Evolutionary conservation across 805 yeast genomes (phyloP).

Genomic region (Cyberlindnera veronae): DNA sequence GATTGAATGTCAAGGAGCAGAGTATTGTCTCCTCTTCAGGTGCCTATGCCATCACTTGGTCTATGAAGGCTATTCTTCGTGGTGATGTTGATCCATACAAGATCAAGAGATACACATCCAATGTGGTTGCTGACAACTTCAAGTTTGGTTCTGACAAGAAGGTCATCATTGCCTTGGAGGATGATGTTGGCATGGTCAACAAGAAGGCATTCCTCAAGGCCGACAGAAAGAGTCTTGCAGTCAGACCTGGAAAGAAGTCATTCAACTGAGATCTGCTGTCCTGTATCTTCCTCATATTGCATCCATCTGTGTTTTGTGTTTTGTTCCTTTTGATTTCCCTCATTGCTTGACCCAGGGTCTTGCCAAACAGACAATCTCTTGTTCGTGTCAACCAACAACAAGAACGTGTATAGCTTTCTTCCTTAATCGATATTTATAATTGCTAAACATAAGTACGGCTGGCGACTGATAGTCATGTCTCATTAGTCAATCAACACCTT

Average conservation of each 20-base stretch:
- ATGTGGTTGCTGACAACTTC: conserved; percentile 76
- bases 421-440: no score
- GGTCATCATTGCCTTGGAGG: conserved; percentile 68
- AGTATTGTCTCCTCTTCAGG: conserved; percentile 77
- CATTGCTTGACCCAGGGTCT: no score
- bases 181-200: conserved; percentile 72
- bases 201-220: conserved; percentile 58
- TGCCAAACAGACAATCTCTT: no score
- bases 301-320: conserved; percentile 1
- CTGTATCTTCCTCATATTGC: background rate
- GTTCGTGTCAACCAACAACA: no score
- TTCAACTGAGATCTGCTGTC: background rate
- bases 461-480: background rate
- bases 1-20: conserved; percentile 59
- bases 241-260: conserved; percentile 13
- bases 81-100: conserved; percentile 55
- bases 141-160: conserved; percentile 67
- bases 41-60: conserved; percentile 81
- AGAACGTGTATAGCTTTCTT: no score
- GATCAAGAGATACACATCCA: conserved; percentile 57
- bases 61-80: conserved; percentile 53
- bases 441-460: no score
- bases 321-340: no score
- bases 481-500: background rate
- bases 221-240: conserved; percentile 42